phyloP scores from a whole-genome alignment of 73 alveolate genomes.

The Breviolum minutum region DNA sequence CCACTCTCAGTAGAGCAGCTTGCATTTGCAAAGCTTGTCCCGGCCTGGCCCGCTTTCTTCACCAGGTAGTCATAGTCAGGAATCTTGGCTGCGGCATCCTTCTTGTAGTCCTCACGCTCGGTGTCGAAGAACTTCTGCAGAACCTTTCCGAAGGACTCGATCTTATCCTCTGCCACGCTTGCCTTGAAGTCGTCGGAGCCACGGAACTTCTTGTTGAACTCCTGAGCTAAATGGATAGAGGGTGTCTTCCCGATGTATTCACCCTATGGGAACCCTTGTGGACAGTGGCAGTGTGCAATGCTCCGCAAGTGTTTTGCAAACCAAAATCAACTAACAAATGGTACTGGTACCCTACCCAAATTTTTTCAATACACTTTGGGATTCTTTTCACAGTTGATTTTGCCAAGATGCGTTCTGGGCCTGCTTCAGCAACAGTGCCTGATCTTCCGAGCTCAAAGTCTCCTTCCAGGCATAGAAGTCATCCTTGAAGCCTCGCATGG shows the following conservation, averaged over 20 bases:
- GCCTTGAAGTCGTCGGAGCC: slow-evolving; percentile 54
- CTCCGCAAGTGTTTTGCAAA: too few relatives aligned
- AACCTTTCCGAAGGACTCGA: slow-evolving; percentile 71
- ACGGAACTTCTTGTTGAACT: slow-evolving; percentile 94
- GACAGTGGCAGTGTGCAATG: too few relatives aligned
- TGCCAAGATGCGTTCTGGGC: slow-evolving; percentile 64
- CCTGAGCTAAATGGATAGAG: background rate
- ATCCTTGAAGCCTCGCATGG: slow-evolving; percentile 92
- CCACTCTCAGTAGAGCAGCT: too few relatives aligned
- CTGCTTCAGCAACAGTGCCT: slow-evolving; percentile 80
- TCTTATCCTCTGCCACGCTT: slow-evolving; percentile 79
- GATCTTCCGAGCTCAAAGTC: slow-evolving; percentile 84
- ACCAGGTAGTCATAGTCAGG: slow-evolving; percentile 63
- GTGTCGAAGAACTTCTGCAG: slow-evolving; percentile 90
- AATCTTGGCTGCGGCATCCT: slow-evolving; percentile 48
- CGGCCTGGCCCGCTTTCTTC: slow-evolving; percentile 32
- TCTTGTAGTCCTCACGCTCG: slow-evolving; percentile 95
- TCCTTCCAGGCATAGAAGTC: slow-evolving; percentile 84
- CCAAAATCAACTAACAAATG: too few relatives aligned
- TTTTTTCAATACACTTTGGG: too few relatives aligned
- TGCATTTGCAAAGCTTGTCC: background rate
- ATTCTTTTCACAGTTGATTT: background rate
- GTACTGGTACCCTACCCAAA: too few relatives aligned
- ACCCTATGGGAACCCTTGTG: background rate
- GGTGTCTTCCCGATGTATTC: background rate